These are phyloP conservation scores for Auriscalpium orientale DNA, from an alignment of 768 basidiomycete genomes.

Conservation along the genomic window DNA sequence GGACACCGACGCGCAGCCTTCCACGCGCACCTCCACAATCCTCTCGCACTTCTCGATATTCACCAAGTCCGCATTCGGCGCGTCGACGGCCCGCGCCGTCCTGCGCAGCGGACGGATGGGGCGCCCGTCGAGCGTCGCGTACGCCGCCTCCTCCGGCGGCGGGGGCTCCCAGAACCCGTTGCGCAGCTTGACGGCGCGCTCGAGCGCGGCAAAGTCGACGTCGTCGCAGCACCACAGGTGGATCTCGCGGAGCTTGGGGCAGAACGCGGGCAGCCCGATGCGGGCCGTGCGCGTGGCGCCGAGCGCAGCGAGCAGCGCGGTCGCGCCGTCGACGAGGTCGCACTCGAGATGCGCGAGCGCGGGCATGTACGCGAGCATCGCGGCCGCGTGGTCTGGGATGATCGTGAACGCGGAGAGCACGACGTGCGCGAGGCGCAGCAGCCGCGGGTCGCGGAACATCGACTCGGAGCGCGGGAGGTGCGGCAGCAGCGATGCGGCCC, in stretches of 20 bases:
- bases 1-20: not conserved
- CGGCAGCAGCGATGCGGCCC: not conserved
- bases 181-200: conserved; percentile 6
- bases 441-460: conserved; percentile 13
- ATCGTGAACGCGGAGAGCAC: conserved; percentile 6
- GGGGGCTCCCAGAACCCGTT: not conserved
- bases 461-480: conserved; percentile 8
- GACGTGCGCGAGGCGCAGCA: conserved; percentile 9
- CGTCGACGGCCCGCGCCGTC: not conserved
- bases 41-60: not conserved
- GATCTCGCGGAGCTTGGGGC: conserved; percentile 4
- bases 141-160: not conserved
- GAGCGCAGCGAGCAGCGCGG: conserved; percentile 3
- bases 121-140: not conserved
- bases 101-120: not conserved
- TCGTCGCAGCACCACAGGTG: conserved; percentile 10
- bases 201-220: not conserved
- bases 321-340: conserved; percentile 6
- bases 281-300: not conserved
- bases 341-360: conserved; percentile 12
- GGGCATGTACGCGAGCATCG: conserved; percentile 12
- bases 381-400: conserved; percentile 1
- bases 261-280: not conserved
- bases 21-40: not conserved
- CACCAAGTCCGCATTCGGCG: not conserved